Evolutionary conservation across 2,329 filamentous ascomycete species (phyloP).

Genomic region (Zasmidium citrigriseum): DNA sequence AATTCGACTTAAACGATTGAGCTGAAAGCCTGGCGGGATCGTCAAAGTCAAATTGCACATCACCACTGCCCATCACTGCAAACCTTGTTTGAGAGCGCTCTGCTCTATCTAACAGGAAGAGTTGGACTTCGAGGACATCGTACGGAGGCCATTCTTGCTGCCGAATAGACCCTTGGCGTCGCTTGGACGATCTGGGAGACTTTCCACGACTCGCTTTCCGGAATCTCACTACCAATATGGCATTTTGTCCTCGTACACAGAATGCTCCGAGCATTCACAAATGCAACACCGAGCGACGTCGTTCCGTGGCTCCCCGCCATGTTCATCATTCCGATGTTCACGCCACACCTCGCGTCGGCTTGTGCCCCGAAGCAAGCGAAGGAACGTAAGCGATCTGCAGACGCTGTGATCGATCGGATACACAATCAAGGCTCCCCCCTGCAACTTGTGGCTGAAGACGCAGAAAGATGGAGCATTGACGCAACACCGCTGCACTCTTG

Average conservation of each 20-base stretch:
- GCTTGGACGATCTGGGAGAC: too few species aligned
- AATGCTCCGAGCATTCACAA: background rate
- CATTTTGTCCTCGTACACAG: background rate
- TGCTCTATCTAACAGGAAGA: too few species aligned
- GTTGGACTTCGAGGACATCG: too few species aligned
- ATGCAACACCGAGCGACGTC: background rate
- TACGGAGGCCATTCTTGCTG: too few species aligned
- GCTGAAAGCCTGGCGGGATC: too few species aligned
- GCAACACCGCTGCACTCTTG: background rate
- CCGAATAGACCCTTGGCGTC: too few species aligned
- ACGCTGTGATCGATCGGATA: background rate
- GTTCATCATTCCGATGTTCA: background rate
- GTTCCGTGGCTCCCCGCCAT: background rate
- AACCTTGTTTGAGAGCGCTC: too few species aligned
- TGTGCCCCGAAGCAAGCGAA: background rate
- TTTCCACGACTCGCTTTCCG: too few species aligned
- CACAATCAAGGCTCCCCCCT: background rate
- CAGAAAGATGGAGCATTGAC: background rate
- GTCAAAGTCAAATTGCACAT: too few species aligned
- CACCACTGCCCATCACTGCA: too few species aligned
- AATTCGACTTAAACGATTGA: too few species aligned
- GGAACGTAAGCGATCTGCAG: background rate
- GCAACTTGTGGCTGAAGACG: conserved; percentile 1
- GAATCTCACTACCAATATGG: too few species aligned
- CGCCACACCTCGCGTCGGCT: background rate